phyloP scores from a whole-genome alignment of 768 basidiomycete species.

The Amylocystis lapponica region DNA sequence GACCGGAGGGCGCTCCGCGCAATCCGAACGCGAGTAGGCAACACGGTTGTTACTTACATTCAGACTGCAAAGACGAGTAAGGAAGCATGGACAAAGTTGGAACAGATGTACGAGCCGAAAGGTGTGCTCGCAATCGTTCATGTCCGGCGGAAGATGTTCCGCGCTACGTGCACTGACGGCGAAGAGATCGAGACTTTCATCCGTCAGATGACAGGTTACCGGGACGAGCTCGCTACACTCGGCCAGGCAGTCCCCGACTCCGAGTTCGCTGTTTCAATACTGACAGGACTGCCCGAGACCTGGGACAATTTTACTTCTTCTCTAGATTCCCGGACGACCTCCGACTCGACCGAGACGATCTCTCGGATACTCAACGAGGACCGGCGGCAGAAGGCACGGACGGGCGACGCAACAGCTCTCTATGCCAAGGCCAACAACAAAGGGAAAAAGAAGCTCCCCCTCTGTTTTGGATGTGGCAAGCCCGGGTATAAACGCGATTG shows the following conservation, averaged over 20 bases:
- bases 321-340: neutral
- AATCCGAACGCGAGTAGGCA: conserved; percentile 25
- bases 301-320: conserved; percentile 32
- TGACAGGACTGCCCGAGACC: conserved; percentile 28
- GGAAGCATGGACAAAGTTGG: conserved; percentile 25
- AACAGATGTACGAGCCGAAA: conserved; percentile 22
- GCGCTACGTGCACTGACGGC: conserved; percentile 23
- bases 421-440: neutral
- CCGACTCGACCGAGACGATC: conserved; percentile 10
- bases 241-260: conserved; percentile 19
- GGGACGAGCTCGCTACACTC: conserved; percentile 19
- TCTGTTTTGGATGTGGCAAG: conserved; percentile 6
- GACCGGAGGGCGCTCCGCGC: conserved; percentile 26
- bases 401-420: neutral
- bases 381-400: neutral
- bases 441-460: neutral
- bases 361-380: conserved; percentile 9
- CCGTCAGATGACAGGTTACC: conserved; percentile 17
- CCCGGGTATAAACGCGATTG: conserved; percentile 3
- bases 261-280: conserved; percentile 28
- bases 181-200: conserved; percentile 29
- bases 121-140: conserved; percentile 24
- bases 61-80: conserved; percentile 17
- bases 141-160: conserved; percentile 22
- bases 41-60: conserved; percentile 26